Evolutionary conservation across 768 basidiomycete species (phyloP), one percentile per base, ranked within the genome.

Genomic region (Boletus pseudo-olivaceus): DNA sequence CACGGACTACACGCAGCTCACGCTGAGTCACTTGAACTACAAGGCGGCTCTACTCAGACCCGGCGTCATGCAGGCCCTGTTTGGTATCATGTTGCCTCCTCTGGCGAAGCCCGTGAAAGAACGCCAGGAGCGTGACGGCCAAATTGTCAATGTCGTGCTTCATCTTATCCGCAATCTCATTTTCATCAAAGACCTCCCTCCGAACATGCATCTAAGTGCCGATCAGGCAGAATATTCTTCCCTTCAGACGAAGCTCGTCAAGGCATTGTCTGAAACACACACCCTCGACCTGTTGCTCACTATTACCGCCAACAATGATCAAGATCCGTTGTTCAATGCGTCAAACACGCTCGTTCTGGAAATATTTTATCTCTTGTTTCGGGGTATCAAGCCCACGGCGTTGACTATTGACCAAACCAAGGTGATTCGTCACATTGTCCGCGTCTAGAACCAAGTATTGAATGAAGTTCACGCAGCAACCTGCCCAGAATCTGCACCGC

Each of bases 341-440:
- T 95, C 85, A 80, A 98, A 98, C 67, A 90, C 91, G 5, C 79
- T 98, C 38, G 81, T 93, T 7, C 82, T 98, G 37, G 97, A 99
- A 72, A 95, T 95, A 29, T 79, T 98, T 54, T 96, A 96, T 69
- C 83, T 98, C 5, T 74, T 97, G 9, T 93, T 91, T 69, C 82
- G 94, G 32, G 88, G 88, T 17, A 79, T 90, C 47, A 85, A 81
- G 55, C 89, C 94, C 4, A 65, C 72, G 17, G 76, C 80, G 1
- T 67, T 87, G 56, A 72, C 78, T 1, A 61, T 75, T 32, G 83
- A 90, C 64, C 87, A 88, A 67, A 71, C 75, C 39, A 85, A 88
- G 76, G 89, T 89, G 56, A 45, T 20, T 40, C 15, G 43, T 51
- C 39, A 54, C 44, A 49, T 58, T 35, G 6, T 56, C 12, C 32